Evolutionary conservation across 2,329 filamentous ascomycete genomes (phyloP).

Genomic region (Metarhizium album): DNA sequence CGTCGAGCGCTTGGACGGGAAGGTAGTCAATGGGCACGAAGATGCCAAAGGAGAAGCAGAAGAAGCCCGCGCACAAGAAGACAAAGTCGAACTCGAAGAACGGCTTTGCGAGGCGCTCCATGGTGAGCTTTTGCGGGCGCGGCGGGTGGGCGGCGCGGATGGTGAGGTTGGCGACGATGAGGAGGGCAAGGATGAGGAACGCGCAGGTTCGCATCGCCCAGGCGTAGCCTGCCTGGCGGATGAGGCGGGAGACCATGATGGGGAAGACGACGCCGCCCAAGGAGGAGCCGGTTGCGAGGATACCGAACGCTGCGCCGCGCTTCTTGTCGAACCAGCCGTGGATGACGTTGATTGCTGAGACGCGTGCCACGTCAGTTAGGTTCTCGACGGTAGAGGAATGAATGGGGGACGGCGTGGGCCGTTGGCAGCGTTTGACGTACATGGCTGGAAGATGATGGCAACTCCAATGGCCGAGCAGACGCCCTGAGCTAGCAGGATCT

Average conservation of each 20-base stretch:
- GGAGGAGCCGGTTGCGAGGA: constrained; percentile 16
- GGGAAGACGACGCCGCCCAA: constrained; percentile 24
- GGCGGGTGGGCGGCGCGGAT: constrained; percentile 12
- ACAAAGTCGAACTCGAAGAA: constrained; percentile 19
- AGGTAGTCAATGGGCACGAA: constrained; percentile 22
- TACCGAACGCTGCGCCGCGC: constrained; percentile 15
- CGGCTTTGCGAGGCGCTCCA: constrained; percentile 16
- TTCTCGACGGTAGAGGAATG: neutral
- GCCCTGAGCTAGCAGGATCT: constrained; percentile 23
- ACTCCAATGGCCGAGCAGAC: constrained; percentile 20
- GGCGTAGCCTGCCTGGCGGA: constrained; percentile 17
- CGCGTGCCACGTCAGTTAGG: neutral
- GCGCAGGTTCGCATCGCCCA: constrained; percentile 24
- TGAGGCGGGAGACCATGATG: constrained; percentile 21
- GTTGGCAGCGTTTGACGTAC: no score
- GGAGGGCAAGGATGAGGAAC: constrained; percentile 14
- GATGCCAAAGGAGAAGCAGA: constrained; percentile 22
- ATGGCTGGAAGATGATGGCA: constrained; percentile 16
- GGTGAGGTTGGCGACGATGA: constrained; percentile 20
- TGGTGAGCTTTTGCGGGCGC: constrained; percentile 8
- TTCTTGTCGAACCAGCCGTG: constrained; percentile 16
- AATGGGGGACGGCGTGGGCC: neutral
- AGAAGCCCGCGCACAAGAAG: constrained; percentile 16
- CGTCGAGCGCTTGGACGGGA: constrained; percentile 11
- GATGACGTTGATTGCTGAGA: constrained; percentile 12